Conservation (phyloP, 805 yeast genomes). For the Pichia manshurica region DNA sequence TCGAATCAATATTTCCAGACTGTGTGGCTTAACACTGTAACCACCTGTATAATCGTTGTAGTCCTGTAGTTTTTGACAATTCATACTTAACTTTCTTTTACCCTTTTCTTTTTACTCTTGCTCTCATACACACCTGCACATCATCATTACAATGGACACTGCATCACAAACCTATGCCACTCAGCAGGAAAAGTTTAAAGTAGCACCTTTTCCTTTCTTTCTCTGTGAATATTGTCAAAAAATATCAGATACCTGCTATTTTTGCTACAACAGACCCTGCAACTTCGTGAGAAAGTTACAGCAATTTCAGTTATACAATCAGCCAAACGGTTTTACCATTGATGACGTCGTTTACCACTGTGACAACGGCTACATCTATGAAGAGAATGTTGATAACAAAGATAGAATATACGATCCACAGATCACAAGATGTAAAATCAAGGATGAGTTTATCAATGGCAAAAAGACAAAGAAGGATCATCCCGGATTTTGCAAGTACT, state of each 20-base stretch:
- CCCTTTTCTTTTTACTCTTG: no score
- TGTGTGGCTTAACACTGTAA: no score
- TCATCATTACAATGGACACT: no score
- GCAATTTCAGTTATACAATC: conserved; percentile 6
- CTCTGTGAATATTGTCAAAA: conserved; percentile 9
- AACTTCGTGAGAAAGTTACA: conserved; percentile 5
- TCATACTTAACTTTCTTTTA: no score
- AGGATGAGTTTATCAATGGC: conserved; percentile 5
- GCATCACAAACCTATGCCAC: neutral
- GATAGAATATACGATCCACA: conserved; percentile 9
- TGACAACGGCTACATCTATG: conserved; percentile 4
- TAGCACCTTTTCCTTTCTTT: conserved; percentile 2
- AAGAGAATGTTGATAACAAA: conserved; percentile 7
- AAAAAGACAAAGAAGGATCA: conserved; percentile 9
- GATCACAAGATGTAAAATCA: conserved; percentile 8
- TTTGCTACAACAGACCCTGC: conserved; percentile 4
- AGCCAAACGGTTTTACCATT: conserved; percentile 1
- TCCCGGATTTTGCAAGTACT: conserved; percentile 11
- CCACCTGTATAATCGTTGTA: no score
- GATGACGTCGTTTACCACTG: conserved; percentile 6
- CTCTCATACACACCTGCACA: no score
- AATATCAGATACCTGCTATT: conserved; percentile 7
- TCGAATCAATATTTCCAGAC: no score
- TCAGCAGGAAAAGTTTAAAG: neutral
- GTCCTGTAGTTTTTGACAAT: no score